Percentiles rank a stretch among this genome's conserved stretches.
These are phyloP conservation scores for Cucumis melo DNA, from an alignment of 306 rosid species.

Conservation along the genomic window DNA sequence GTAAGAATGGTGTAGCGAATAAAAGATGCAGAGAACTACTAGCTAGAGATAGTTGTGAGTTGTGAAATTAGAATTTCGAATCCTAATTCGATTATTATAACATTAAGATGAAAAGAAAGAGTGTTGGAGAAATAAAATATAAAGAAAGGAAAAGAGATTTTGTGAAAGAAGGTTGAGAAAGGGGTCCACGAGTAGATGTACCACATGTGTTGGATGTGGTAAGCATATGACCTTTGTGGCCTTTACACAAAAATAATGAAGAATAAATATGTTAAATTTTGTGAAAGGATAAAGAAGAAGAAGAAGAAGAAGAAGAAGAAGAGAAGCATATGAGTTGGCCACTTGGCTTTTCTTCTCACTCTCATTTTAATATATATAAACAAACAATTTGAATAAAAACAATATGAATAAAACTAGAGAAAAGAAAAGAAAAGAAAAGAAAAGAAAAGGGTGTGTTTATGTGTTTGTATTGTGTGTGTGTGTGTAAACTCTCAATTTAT, in stretches of 20 bases:
- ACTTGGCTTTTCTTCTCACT: not conserved
- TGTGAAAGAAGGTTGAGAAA: not conserved
- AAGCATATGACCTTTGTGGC: slow-evolving; percentile 1
- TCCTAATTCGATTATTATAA: too few species aligned
- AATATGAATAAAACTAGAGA: not conserved
- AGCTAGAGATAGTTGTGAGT: too few species aligned
- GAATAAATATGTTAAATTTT: not conserved
- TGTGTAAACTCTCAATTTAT: too few species aligned
- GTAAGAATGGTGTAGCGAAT: too few species aligned
- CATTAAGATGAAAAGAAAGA: too few species aligned
- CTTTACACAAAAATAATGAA: not conserved
- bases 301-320: not conserved
- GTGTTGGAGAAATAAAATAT: too few species aligned
- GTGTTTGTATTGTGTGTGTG: too few species aligned
- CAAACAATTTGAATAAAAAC: not conserved
- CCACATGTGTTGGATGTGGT: slow-evolving; percentile 2
- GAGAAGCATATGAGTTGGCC: not conserved
- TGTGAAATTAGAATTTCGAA: too few species aligned
- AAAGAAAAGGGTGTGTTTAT: not conserved
- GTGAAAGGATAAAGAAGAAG: not conserved
- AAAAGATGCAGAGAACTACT: too few species aligned
- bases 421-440: not conserved
- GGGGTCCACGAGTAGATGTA: not conserved
- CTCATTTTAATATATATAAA: not conserved
- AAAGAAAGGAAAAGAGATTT: not conserved